phyloP scores from a whole-genome alignment of 108 stramenopile genomes.

The Hondaea fermentalgiana region DNA sequence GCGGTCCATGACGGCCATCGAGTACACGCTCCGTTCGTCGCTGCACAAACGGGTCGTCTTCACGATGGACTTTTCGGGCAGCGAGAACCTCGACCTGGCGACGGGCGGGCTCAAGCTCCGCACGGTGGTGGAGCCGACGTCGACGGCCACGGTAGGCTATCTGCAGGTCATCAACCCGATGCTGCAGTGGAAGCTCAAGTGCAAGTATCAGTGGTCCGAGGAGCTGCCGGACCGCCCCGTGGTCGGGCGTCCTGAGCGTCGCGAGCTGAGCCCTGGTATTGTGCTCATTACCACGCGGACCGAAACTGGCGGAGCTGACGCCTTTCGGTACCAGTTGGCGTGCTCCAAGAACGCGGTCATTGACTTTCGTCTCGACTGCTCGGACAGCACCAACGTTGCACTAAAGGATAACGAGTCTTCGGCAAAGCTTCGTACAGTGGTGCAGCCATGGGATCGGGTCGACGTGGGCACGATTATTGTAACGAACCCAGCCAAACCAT shows the following conservation, averaged over 20 bases:
- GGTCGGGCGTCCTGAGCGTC: background rate
- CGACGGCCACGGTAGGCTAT: background rate
- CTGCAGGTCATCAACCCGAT: background rate
- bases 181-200: slow-evolving; percentile 6
- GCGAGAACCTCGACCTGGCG: background rate
- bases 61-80: background rate
- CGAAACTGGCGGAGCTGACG: background rate
- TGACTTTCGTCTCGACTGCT: background rate
- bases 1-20: background rate
- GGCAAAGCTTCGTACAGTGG: background rate
- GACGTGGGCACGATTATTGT: background rate
- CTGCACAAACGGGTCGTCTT: background rate
- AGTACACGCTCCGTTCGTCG: background rate
- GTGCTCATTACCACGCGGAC: background rate
- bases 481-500: background rate
- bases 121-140: background rate
- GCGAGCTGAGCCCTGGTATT: background rate
- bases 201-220: slow-evolving; percentile 9
- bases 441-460: slow-evolving; percentile 10
- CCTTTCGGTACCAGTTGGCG: background rate
- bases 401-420: background rate
- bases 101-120: slow-evolving; percentile 6
- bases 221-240: background rate
- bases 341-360: background rate
- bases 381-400: background rate